These are phyloP conservation scores for Aspergillus sp. DNA, from an alignment of 2,329 filamentous ascomycete genomes.

Conservation along the genomic window DNA sequence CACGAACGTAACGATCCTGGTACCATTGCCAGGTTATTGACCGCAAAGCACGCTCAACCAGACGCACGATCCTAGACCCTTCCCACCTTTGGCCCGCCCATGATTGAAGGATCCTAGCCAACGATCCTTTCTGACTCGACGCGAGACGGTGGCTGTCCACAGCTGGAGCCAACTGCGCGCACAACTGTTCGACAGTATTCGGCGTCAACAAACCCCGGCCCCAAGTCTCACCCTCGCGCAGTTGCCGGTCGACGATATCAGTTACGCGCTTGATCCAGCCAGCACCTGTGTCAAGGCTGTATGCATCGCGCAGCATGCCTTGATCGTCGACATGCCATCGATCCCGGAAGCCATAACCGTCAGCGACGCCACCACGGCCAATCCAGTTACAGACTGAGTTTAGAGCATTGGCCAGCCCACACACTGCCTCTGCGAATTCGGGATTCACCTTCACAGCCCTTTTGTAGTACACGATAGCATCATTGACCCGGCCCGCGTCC, in stretches of 20 bases:
- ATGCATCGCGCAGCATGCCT: slow-evolving; percentile 73
- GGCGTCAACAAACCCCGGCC: slow-evolving; percentile 62
- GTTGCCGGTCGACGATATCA: slow-evolving; percentile 80
- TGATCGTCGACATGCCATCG: slow-evolving; percentile 86
- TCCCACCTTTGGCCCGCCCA: slow-evolving; percentile 80
- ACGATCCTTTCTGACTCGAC: slow-evolving; percentile 16
- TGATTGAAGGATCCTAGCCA: slow-evolving; percentile 34
- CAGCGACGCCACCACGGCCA: slow-evolving; percentile 74
- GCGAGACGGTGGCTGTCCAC: slow-evolving; percentile 19
- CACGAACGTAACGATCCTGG: slow-evolving; percentile 63
- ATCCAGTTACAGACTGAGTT: slow-evolving; percentile 96
- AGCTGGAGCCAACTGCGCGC: slow-evolving; percentile 38
- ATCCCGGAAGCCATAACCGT: slow-evolving; percentile 66
- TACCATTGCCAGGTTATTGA: slow-evolving; percentile 80
- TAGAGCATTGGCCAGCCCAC: slow-evolving; percentile 84
- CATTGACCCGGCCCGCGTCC: slow-evolving; percentile 82
- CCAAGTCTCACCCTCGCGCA: slow-evolving; percentile 79
- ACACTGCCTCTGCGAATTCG: slow-evolving; percentile 93
- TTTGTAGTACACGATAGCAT: slow-evolving; percentile 87
- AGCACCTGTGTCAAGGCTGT: slow-evolving; percentile 51
- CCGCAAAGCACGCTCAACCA: slow-evolving; percentile 77
- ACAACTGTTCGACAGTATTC: slow-evolving; percentile 45
- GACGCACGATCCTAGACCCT: slow-evolving; percentile 71
- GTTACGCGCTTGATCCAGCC: slow-evolving; percentile 88
- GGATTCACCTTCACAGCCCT: slow-evolving; percentile 86